Base-by-base conservation (phyloP, 116 monocot genomes). In the Zostera marina region DNA sequence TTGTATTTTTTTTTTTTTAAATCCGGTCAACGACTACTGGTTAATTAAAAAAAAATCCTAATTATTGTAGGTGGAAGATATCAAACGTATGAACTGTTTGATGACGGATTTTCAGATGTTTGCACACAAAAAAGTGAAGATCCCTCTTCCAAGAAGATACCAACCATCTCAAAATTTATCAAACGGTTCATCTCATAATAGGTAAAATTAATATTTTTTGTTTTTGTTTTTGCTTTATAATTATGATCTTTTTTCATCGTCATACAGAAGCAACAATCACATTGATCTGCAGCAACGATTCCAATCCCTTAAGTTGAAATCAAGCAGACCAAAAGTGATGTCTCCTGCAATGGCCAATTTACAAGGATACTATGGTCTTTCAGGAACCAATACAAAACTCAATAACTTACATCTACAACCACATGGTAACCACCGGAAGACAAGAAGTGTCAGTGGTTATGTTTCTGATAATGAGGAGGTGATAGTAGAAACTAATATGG, bases 31-130 rank as follows among this genome's bases (percentile, higher is more conserved):
- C 32, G 44, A 45, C 44, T 45, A n/a, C 12, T 45, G 2, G 14
- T 11, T 3, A 5, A 45, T 14, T 11, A 45, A 57, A 0, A 39
- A 20, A 10, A 4, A 5, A 1, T 59, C 65, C 44, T 64, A 23
- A 16, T 51, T 76, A 23, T 39, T 64, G 12, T 74, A 92, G 92
- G 81, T 92, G 5, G 77, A 80, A 22, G 92, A 92, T 51, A 83
- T 92, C 20, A 83, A 72, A 64, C 63, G 83, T 56, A 78, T 80
- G 76, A 92, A 92, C 61, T 77, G 87, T 2, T 66, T 92, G 74
- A 80, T 83, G 47, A 83, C 76, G 22, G 92, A 92, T 67, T 66
- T 76, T 15, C 87, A 92, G 64, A 92, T 92, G 92, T 92, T 87
- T 63, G 92, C 87, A 1, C 87, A 78, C 58, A 81, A 87, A 41